Evolutionary conservation across 1,139 yeast genomes (phyloP), one percentile per base, ranked within the genome.

Genomic region (Pichia sp.): DNA sequence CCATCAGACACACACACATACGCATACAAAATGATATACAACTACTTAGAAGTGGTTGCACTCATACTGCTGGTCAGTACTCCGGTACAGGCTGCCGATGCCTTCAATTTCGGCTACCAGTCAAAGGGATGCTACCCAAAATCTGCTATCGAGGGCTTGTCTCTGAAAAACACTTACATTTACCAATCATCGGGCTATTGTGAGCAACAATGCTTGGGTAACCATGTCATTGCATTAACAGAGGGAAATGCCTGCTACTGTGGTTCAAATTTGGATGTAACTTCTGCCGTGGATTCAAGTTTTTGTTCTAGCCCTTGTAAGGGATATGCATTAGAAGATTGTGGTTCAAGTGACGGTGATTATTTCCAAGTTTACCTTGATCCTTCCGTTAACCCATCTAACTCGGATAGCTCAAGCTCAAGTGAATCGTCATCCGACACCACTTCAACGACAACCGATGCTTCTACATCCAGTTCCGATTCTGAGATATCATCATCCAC

Each of bases 231-330:
- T 10, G 87, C 82, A 1, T 56, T 77, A 26, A 53, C 64, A 9
- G 52, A 64, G 38, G 85, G 86, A 3, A 56, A 64, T 21, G 54
- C 63, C 17, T 80, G 88, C 51, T 78, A 69, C 51, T 80, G 88
- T 58, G 86, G 84, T 22, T 58, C 66, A 44, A 45, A 62, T 0
- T 56, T 58, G 15, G 74, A 77, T 12, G 45, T 50, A 15, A 45
- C 45, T 5, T 32, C 58, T 12, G 48, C 56, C 11, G 58, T 57
- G 27, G 52, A 59, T 37, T 64, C 60, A 2, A 53, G 64, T 22
- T 58, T 66, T 33, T 81, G 91, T 60, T 49, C 66, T 35, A 50
- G 54, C 4, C 39, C 55, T 2, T 81, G 91, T 58, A 55, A 58
- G 30, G 88, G 87, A 6, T 80, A 71, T 55, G 68, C 69, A 2